Evolutionary conservation across 768 basidiomycete species (phyloP), one percentile per base, ranked within the genome.

Genomic region (Boletus rubescentipes): DNA sequence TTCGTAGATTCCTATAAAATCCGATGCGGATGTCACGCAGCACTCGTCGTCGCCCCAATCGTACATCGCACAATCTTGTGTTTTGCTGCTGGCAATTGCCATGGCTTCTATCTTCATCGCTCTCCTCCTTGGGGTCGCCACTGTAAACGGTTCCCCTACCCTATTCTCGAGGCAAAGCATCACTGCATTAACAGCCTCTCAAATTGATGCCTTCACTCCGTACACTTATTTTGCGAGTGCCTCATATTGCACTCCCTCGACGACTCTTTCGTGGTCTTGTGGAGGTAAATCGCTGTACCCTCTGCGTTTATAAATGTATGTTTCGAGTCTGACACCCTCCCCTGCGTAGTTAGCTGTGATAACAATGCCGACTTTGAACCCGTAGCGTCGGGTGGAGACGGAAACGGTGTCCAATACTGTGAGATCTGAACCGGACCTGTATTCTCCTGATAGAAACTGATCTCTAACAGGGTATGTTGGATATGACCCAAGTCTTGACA

Each of bases 151-250:
- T 15, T 54, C 48, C 9, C 67, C 72, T 26, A 18, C 61, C 9
- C 64, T 71, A 14, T 46, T 53, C 29, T 45, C 69, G 31, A 70
- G 71, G n/a, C 72, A 74, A 57, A 60, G 61, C 26, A 74, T 78
- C 44, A 71, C 69, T 4, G 48, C 73, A 1, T 67, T 82, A 26
- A 67, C 71, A 12, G 46, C 67, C 6, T 40, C 75, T 1, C 68
- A 82, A 58, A 72, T 83, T 18, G 54, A 70, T 5, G 26, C 65
- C 4, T 83, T 74, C 67, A 73, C 60, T 29, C 73, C 80, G 0
- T 84, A 76, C 66, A 76, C 79, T 7, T 69, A 69, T 58, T 83
- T 77, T 58, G 78, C 83, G 0, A 72, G 74, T 34, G 71, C 79
- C 4, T 79, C 73, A 9, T 79, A 79, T 62, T 84, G 83, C 53